Conservation (phyloP, 768 basidiomycete genomes). For the Macrolepiota albuminosa region DNA sequence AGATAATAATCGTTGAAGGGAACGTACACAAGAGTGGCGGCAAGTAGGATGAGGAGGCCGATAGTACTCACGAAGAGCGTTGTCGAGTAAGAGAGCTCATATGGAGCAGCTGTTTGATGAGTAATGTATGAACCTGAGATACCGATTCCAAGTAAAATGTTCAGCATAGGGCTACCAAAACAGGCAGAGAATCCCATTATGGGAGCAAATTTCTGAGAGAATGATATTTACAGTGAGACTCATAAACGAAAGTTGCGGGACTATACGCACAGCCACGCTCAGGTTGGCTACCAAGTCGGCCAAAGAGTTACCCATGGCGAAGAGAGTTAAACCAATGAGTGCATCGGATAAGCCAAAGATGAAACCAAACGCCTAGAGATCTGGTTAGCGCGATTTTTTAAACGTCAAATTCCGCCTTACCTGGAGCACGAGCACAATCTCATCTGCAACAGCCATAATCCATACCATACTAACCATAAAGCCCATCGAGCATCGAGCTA, state of each 20-base stretch:
- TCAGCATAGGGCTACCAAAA: slow-evolving; percentile 91
- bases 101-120: slow-evolving; percentile 54
- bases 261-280: slow-evolving; percentile 75
- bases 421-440: slow-evolving; percentile 87
- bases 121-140: slow-evolving; percentile 88
- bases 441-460: slow-evolving; percentile 98
- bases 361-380: slow-evolving; percentile 76
- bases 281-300: slow-evolving; percentile 97
- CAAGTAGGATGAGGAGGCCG: slow-evolving; percentile 74
- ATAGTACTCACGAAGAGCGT: slow-evolving; percentile 82
- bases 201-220: slow-evolving; percentile 67
- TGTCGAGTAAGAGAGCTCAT: slow-evolving; percentile 70
- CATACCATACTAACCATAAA: slow-evolving; percentile 90
- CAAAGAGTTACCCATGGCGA: slow-evolving; percentile 93
- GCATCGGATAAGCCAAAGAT: slow-evolving; percentile 96
- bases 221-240: neutral
- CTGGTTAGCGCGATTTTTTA: neutral
- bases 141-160: slow-evolving; percentile 87
- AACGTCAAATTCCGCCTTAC: slow-evolving; percentile 34
- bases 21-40: slow-evolving; percentile 75
- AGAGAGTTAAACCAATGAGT: slow-evolving; percentile 94
- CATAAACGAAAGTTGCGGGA: neutral
- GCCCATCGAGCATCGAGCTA: slow-evolving; percentile 83
- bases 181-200: slow-evolving; percentile 96
- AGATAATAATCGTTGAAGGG: slow-evolving; percentile 82